These are phyloP conservation scores for Trichophyton equinum DNA, from an alignment of 2,329 filamentous ascomycete genomes.

Conservation along the genomic window DNA sequence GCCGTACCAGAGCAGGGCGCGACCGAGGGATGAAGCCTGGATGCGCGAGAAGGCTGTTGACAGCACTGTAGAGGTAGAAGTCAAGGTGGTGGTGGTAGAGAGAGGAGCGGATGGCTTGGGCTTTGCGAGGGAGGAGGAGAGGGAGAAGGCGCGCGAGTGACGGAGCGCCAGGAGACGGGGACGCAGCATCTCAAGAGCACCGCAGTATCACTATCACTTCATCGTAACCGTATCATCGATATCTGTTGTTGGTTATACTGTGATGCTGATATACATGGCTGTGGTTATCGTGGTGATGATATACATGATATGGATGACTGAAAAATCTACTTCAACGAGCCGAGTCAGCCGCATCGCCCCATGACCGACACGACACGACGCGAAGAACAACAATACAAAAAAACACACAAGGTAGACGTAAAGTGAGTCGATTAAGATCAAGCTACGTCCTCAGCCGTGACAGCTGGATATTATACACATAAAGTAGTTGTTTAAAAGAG, in stretches of 20 bases:
- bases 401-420: not conserved
- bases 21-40: conserved; percentile 17
- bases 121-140: too few species aligned
- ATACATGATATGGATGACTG: not conserved
- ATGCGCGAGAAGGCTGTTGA: not conserved
- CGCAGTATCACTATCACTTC: too few species aligned
- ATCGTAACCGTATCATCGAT: too few species aligned
- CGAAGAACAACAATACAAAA: not conserved
- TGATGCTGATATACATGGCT: not conserved
- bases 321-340: not conserved
- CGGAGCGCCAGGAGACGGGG: too few species aligned
- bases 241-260: not conserved
- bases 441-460: not conserved
- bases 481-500: not conserved
- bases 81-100: too few species aligned
- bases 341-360: not conserved
- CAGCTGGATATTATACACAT: conserved; percentile 10
- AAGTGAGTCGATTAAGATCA: not conserved
- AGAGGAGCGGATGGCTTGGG: too few species aligned
- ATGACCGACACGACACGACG: too few species aligned
- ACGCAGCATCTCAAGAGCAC: too few species aligned
- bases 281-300: not conserved
- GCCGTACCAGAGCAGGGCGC: conserved; percentile 43
- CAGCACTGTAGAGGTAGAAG: not conserved
- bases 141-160: too few species aligned